phyloP scores from a whole-genome alignment of 2,329 filamentous ascomycete species.

The Macrophomina pseudophaseolina region DNA sequence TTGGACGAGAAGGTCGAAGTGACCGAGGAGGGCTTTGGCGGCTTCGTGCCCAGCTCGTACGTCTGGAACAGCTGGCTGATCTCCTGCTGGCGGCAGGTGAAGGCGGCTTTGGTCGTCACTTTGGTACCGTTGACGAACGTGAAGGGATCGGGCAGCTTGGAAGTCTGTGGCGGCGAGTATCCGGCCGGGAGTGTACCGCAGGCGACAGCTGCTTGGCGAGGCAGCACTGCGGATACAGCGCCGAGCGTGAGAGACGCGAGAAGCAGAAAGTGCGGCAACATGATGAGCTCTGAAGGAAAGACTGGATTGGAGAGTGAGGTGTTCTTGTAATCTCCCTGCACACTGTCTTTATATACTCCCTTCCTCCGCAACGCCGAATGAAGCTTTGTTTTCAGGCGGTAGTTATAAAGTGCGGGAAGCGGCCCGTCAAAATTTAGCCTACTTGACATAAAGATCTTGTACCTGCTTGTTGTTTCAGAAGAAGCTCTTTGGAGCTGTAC shows the following conservation, averaged over 20 bases:
- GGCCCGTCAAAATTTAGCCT: constrained; percentile 5
- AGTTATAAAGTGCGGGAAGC: background rate
- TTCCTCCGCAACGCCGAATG: background rate
- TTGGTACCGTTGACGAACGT: constrained; percentile 43
- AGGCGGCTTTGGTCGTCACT: constrained; percentile 43
- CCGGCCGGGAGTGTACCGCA: constrained; percentile 33
- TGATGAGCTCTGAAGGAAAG: background rate
- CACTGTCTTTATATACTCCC: background rate
- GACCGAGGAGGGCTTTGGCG: constrained; percentile 42
- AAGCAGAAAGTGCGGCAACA: background rate
- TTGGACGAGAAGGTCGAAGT: constrained; percentile 39
- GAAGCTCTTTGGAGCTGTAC: background rate
- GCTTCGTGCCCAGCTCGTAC: constrained; percentile 46
- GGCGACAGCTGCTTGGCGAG: background rate
- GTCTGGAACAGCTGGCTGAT: constrained; percentile 42
- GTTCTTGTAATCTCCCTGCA: too few species aligned
- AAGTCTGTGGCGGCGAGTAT: constrained; percentile 37
- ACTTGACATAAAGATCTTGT: background rate
- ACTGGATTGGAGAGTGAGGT: background rate
- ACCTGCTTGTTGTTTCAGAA: background rate
- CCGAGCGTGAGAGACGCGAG: background rate
- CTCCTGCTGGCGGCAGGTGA: constrained; percentile 45
- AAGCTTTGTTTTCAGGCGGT: background rate
- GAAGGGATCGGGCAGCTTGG: constrained; percentile 47
- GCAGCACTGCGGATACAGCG: background rate